Percentiles rank a stretch among this genome's conserved stretches.
Evolutionary conservation across 306 rosid species (phyloP).

Genomic region (Alnus glutinosa): DNA sequence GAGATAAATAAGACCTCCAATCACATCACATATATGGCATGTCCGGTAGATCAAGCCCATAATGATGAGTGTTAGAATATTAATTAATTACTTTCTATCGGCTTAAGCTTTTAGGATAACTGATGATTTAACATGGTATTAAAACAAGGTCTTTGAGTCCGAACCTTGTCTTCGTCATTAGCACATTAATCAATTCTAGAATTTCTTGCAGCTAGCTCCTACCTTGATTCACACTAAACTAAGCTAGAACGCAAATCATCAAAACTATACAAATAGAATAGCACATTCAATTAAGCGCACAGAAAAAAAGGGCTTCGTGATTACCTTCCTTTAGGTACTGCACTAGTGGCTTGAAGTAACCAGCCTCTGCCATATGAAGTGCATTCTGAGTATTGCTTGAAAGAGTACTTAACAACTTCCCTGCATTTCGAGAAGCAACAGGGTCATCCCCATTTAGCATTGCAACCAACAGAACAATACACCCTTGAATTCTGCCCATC

Average conservation of each 20-base stretch:
- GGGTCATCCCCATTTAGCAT: slow-evolving; percentile 73
- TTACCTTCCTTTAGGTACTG: slow-evolving; percentile 76
- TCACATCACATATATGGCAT: neutral
- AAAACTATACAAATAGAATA: neutral
- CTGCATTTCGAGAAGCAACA: slow-evolving; percentile 63
- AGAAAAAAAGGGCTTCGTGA: slow-evolving; percentile 8
- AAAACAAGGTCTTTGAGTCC: too few species aligned
- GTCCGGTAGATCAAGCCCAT: neutral
- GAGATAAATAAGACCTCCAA: neutral
- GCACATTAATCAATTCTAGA: neutral
- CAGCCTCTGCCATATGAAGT: slow-evolving; percentile 96
- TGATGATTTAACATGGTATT: too few species aligned
- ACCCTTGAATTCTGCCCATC: slow-evolving; percentile 83
- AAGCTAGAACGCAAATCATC: neutral
- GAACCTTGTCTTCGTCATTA: too few species aligned
- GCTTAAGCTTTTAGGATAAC: too few species aligned
- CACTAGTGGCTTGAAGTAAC: slow-evolving; percentile 81
- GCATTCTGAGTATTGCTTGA: slow-evolving; percentile 82
- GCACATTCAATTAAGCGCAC: neutral
- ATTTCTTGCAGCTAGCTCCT: neutral
- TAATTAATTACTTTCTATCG: too few species aligned
- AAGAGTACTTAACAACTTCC: slow-evolving; percentile 64
- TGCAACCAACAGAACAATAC: slow-evolving; percentile 82
- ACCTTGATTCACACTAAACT: neutral
- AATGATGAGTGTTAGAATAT: too few species aligned